phyloP scores from a whole-genome alignment of 148 eudicot species.

The Nepenthes gracilis region DNA sequence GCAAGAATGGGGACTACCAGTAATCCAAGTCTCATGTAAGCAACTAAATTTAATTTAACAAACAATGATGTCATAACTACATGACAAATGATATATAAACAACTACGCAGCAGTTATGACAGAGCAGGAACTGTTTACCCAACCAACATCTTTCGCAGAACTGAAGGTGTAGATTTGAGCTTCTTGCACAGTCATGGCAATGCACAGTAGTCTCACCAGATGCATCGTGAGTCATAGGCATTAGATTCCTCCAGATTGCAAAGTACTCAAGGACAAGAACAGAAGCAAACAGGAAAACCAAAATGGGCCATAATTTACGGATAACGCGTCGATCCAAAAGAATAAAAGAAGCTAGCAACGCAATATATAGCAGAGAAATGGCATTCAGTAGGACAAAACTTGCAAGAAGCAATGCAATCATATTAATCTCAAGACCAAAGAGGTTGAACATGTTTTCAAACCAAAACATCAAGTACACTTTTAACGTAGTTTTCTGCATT shows the following conservation, averaged over 20 bases:
- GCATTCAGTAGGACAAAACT: conserved; percentile 86
- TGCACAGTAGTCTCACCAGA: conserved; percentile 23
- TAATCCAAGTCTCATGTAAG: not conserved
- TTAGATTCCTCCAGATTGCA: conserved; percentile 61
- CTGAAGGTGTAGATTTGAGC: conserved; percentile 46
- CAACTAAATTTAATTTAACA: too few species aligned
- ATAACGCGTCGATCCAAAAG: conserved; percentile 66
- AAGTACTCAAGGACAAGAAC: conserved; percentile 75
- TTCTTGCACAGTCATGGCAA: conserved; percentile 90
- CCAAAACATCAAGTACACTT: conserved; percentile 91
- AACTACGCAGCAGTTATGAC: conserved; percentile 2
- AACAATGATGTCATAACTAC: too few species aligned
- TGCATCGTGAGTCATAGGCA: conserved; percentile 22
- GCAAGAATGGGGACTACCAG: not conserved
- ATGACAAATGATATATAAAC: not conserved
- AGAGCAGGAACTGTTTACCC: conserved; percentile 34
- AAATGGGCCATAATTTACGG: conserved; percentile 64
- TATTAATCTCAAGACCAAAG: conserved; percentile 93
- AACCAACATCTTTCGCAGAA: conserved; percentile 84
- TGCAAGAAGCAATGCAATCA: conserved; percentile 82
- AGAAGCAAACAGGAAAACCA: conserved; percentile 70
- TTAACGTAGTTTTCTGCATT: conserved; percentile 70
- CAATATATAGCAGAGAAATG: conserved; percentile 74
- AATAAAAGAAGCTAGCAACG: conserved; percentile 74
- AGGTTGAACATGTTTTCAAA: conserved; percentile 88